Percentiles rank a stretch among this genome's conserved stretches.
phyloP scores from a whole-genome alignment of 257 asterid species.

The Solanum peruvianum region DNA sequence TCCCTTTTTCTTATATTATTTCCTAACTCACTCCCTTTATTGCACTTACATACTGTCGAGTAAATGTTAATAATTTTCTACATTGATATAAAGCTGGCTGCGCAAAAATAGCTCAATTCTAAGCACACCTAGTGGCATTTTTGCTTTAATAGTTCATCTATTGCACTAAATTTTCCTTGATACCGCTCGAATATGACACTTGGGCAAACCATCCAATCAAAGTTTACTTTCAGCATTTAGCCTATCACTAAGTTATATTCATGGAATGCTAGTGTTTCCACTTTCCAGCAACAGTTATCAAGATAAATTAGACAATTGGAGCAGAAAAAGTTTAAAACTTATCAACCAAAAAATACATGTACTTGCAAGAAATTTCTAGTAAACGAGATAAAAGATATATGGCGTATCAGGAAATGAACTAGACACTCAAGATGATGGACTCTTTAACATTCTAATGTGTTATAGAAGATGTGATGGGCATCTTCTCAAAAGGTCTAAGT shows the following conservation, averaged over 20 bases:
- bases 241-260: not conserved
- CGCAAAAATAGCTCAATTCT: not conserved
- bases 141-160: not conserved
- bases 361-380: not conserved
- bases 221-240: not conserved
- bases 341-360: not conserved
- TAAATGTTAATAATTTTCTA: not conserved
- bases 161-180: not conserved
- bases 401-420: not conserved
- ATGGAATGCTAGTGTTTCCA: not conserved
- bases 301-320: not conserved
- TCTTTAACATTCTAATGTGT: not conserved
- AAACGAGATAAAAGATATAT: not conserved
- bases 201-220: not conserved
- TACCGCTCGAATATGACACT: not conserved
- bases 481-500: not conserved
- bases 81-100: not conserved
- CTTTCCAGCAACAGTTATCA: not conserved
- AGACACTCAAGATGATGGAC: not conserved
- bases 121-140: not conserved
- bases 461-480: not conserved
- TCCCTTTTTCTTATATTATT: not conserved
- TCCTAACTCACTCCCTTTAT: not conserved
- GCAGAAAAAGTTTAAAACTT: not conserved
- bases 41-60: not conserved